A percentile compares a stretch with the other conserved stretches of the same genome.
Evolutionary conservation across 345 rosid genomes (phyloP).

Genomic region (Salix caprea): DNA sequence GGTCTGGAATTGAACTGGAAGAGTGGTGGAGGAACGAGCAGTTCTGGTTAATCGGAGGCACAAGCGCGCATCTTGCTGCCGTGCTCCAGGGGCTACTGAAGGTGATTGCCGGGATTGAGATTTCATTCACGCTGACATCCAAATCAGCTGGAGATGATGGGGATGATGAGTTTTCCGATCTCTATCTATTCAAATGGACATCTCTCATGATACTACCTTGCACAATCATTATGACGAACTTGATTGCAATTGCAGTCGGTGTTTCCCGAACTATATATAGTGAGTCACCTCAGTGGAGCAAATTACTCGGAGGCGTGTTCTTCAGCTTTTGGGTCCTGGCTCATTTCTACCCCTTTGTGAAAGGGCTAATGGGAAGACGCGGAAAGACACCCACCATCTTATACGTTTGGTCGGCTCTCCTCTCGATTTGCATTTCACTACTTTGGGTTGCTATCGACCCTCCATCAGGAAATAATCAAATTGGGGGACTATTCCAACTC

Average conservation of each 20-base stretch:
- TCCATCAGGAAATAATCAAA: conserved; percentile 44
- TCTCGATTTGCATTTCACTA: conserved; percentile 64
- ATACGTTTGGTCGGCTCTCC: conserved; percentile 76
- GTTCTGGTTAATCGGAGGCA: conserved; percentile 85
- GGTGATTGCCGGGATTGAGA: conserved; percentile 75
- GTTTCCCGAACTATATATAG: conserved; percentile 49
- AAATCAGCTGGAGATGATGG: conserved; percentile 58
- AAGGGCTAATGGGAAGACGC: conserved; percentile 76
- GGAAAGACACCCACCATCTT: conserved; percentile 67
- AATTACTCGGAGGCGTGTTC: conserved; percentile 65
- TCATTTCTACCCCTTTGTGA: conserved; percentile 78
- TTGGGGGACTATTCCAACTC: conserved; percentile 60
- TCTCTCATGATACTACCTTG: conserved; percentile 72
- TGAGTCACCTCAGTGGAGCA: conserved; percentile 50
- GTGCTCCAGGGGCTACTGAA: conserved; percentile 81
- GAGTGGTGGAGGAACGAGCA: conserved; percentile 98
- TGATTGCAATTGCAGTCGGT: conserved; percentile 67
- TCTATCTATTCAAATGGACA: conserved; percentile 72
- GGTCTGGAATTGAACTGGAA: conserved; percentile 69
- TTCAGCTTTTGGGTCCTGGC: conserved; percentile 81
- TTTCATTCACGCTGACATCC: conserved; percentile 66
- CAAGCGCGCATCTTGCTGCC: conserved; percentile 80
- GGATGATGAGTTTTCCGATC: conserved; percentile 68
- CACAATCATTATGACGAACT: conserved; percentile 67
- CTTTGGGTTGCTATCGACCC: conserved; percentile 67